Conservation (phyloP, 805 yeast genomes). For the Lipomyces kockii region DNA sequence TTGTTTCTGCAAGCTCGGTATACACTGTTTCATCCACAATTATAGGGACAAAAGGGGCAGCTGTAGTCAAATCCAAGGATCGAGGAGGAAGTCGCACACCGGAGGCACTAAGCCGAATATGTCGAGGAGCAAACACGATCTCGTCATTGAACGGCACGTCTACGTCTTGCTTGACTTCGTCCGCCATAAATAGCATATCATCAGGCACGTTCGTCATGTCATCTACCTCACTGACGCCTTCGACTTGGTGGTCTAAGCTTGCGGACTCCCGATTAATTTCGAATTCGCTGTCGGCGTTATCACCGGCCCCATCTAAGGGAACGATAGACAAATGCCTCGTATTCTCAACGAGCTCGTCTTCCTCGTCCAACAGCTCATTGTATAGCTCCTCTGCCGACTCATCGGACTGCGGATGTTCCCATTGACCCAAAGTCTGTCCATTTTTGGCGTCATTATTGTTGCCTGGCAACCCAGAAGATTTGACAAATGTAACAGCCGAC, state of each 20-base stretch:
- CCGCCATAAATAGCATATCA: constrained; percentile 21
- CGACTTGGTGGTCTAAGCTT: background rate
- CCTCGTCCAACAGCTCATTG: constrained; percentile 31
- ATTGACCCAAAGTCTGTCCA: background rate
- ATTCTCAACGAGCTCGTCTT: constrained; percentile 27
- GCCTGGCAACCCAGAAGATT: constrained; percentile 8
- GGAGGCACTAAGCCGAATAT: constrained; percentile 10
- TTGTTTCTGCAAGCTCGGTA: background rate
- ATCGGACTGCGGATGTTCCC: background rate
- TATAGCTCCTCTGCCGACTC: constrained; percentile 17
- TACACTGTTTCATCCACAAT: constrained; percentile 12
- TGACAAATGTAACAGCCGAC: constrained; percentile 13
- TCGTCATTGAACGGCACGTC: constrained; percentile 20
- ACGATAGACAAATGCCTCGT: constrained; percentile 18
- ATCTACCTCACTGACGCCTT: background rate
- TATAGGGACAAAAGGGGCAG: background rate
- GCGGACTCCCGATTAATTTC: background rate
- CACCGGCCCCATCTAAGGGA: background rate
- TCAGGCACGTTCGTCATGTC: constrained; percentile 22
- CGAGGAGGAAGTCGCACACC: constrained; percentile 16
- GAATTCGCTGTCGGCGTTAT: background rate
- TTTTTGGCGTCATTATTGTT: background rate
- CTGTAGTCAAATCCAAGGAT: background rate
- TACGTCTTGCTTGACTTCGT: constrained; percentile 9
- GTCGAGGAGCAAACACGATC: constrained; percentile 29